Evolutionary conservation across 805 yeast species (phyloP), one percentile per base, ranked within the genome.

Genomic region (Ogataea zsoltii): DNA sequence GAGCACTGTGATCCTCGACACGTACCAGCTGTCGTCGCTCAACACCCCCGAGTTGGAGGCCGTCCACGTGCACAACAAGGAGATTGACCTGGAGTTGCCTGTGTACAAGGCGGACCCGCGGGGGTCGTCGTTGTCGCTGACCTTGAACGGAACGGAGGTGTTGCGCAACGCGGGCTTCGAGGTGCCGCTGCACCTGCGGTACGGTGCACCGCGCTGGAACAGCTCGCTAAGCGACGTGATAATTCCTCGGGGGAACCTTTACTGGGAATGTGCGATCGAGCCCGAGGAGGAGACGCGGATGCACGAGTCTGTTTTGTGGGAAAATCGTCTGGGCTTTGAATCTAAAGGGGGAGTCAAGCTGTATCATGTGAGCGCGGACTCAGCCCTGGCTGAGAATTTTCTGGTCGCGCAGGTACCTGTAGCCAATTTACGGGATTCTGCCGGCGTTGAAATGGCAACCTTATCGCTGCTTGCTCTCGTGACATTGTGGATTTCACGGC

Each of bases 181-280:
- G 33, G n/a, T 65, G 11, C 69, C 69, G 2, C 42, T 65, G 39
- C 70, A 65, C 54, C 40, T 60, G 30, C 47, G 70, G 23, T 65
- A 65, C 33, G 61, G 58, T 1, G 47, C 44, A 16, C 69, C 69
- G 3, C 19, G 17, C 10, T 1, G 31, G 41, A 3, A 56, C 55
- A 2, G 44, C 29, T 3, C 23, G 23, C n/a, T 31, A 28, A 13
- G 15, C 23, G 3, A 21, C 25, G 36, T 51, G 7, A 19, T 26
- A 18, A 17, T 56, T 9, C 60, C 66, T 2, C 46, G 42, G 16
- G 62, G 57, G 0, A 44, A 54, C 17, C 32, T 63, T 7, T 65
- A 57, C 42, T 65, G 65, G 66, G 48, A 50, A 32, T 63, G 69
- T 44, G 44, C 39, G 3, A 35, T 46, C 11, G 42, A 41, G 9